These are phyloP conservation scores for Lolium perenne DNA, from an alignment of 176 grass and related monocot species.

Conservation along the genomic window DNA sequence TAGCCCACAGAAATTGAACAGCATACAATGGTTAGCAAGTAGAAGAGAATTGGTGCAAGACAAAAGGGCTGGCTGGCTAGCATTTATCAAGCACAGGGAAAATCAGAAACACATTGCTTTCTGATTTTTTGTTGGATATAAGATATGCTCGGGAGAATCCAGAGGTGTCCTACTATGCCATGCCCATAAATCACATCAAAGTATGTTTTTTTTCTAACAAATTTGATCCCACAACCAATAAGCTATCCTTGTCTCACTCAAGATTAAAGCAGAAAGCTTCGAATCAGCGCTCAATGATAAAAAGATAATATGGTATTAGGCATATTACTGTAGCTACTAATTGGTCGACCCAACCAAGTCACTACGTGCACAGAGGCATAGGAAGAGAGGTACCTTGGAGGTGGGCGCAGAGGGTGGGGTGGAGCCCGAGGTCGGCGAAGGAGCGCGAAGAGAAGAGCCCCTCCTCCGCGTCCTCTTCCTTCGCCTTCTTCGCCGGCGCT, in stretches of 20 bases:
- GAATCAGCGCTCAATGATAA: too few species aligned
- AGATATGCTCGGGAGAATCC: background rate
- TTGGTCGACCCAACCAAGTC: background rate
- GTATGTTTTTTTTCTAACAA: background rate
- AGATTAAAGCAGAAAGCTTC: background rate
- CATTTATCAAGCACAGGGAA: background rate
- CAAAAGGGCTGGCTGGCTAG: background rate
- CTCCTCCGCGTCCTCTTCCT: conserved; percentile 19
- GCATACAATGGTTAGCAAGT: background rate
- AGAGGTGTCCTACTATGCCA: background rate
- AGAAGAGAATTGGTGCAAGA: background rate
- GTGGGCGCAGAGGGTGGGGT: conserved; percentile 73
- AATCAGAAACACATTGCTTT: background rate
- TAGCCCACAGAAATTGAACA: conserved; percentile 39
- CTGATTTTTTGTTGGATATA: background rate
- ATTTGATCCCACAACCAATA: background rate
- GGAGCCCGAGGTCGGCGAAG: conserved; percentile 76
- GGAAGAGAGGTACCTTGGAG: conserved; percentile 62
- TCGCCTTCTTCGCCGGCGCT: background rate
- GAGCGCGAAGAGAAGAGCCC: conserved; percentile 75
- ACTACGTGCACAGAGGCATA: background rate
- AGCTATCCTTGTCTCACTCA: background rate
- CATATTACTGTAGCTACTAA: background rate
- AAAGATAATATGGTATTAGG: background rate
- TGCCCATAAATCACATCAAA: too few species aligned